Evolutionary conservation across 495 filamentous ascomycete species (phyloP), one percentile per base, ranked within the genome.

Genomic region (Aspergillus nidulans): DNA sequence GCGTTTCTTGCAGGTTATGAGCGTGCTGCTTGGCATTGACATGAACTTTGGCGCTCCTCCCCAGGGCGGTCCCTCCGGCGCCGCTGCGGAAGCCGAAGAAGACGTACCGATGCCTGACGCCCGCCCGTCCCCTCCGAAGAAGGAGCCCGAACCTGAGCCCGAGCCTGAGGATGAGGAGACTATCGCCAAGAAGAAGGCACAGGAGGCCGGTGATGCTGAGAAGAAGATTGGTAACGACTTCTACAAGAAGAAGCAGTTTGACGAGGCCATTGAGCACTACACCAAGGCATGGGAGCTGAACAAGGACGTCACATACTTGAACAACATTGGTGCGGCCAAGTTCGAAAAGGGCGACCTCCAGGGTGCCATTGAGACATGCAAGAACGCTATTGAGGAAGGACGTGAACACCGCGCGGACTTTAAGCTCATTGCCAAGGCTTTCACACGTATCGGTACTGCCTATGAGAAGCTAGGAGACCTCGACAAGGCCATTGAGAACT

Each of bases 171-270:
- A 95, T 61, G 90, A 96, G 63, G 94, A 97, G 64, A 79, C 83
- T 0, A 69, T 84, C 55, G 87, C 86, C 26, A 88, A 90, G 76
- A 87, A 86, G 72, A 87, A 95, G 79, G 91, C 91, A 0, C 91
- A 97, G 76, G 90, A 86, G 65, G 90, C 89, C 32, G 94, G 90
- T 48, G 94, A 99, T 61, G 86, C 89, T 52, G 91, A 97, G 78
- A 99, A 97, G 81, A 87, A 85, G 52, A 77, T 96, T 45, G 94
- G 94, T 52, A 99, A 91, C 23, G 89, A 95, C 59, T 85, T 85
- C 65, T 99, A 99, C 79, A 99, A 97, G 85, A 96, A 97, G 82
- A 84, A 91, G 61, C 83, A 96, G 63, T 94, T 97, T 54, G 95
- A 97, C 61, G 82, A 85, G 63, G 94, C 94, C 40, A 95, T 97